Evolutionary conservation across 306 rosid species (phyloP).

Genomic region (Dryas octopetala): DNA sequence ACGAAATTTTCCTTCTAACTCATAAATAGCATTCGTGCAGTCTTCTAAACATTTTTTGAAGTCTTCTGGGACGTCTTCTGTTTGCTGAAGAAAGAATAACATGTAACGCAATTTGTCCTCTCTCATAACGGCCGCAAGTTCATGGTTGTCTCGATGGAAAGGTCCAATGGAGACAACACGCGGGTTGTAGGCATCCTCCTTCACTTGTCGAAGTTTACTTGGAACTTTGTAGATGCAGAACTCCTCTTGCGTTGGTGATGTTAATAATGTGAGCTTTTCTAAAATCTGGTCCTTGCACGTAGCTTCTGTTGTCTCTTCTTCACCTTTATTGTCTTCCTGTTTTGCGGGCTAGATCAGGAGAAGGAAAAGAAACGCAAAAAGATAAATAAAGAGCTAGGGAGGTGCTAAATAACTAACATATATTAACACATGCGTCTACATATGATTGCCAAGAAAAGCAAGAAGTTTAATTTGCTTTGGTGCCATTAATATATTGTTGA

Average conservation of each 20-base stretch:
- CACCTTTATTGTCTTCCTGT: not conserved
- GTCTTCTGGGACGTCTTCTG: not conserved
- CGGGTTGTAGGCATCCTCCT: slow-evolving; percentile 20
- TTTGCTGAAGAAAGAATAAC: not conserved
- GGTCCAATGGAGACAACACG: slow-evolving; percentile 30
- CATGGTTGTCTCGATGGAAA: slow-evolving; percentile 20
- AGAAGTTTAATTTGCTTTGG: too few relatives aligned
- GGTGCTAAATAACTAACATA: too few relatives aligned
- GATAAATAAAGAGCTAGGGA: not conserved
- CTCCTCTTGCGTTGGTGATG: not conserved
- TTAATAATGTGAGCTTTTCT: not conserved
- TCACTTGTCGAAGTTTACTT: slow-evolving; percentile 14
- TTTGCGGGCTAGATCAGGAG: too few relatives aligned
- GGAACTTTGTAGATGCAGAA: slow-evolving; percentile 24
- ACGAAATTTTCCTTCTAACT: not conserved
- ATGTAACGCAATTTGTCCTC: slow-evolving; percentile 35
- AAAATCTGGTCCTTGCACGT: not conserved
- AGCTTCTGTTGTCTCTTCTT: not conserved
- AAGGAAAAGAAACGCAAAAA: too few relatives aligned
- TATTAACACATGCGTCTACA: too few relatives aligned
- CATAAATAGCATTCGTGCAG: slow-evolving; percentile 20
- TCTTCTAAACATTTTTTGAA: not conserved
- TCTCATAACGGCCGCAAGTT: slow-evolving; percentile 20
- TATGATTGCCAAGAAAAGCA: too few relatives aligned
- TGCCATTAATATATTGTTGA: too few relatives aligned